Evolutionary conservation across 2,329 filamentous ascomycete species (phyloP), one percentile per base, ranked within the genome.

Genomic region (Lecanicillium sp.): DNA sequence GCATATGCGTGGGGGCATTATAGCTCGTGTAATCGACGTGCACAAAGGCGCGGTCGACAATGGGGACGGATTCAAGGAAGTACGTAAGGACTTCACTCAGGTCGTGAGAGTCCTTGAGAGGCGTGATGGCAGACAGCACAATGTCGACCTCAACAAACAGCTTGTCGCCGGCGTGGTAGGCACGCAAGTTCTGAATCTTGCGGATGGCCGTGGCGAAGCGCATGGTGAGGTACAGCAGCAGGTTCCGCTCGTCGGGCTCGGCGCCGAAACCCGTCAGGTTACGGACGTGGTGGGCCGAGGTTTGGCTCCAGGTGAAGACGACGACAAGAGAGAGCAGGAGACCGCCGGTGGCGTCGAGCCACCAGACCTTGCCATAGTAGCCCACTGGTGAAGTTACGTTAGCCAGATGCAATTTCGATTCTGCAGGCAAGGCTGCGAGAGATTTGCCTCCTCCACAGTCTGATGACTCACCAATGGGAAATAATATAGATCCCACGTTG

Each of bases 171-270:
- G 84, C 83, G 59, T 94, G 88, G 62, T 93, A 94, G 2, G 88
- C 88, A 56, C 90, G 84, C 48, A 93, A 69, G 26, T 88, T 88
- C 62, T 93, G 88, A 52, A 94, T 93, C 62, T 88, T 84, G 60
- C 81, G 82, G 60, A 96, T 94, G 11, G 86, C 86, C 56, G 86
- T 88, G 38, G 90, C 90, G 62, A 95, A 95, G 17, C 90, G 85
- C 86, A 95, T 95, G 1, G 90, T 93, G 56, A 95, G 77, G 67
- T 96, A 96, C 1, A 95, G 74, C 19, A 95, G 67, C 39, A 95
- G 79, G 61, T 93, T 95, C 24, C 90, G 78, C 69, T 93, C 84
- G 57, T 91, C 87, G 0, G 87, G 83, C 1, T 83, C 81, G 5
- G 87, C 87, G 0, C 86, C 86, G 56, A 86, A 86, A 15, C 88